phyloP scores from a whole-genome alignment of 2,329 filamentous ascomycete species.

The Dactylellina cionopaga region DNA sequence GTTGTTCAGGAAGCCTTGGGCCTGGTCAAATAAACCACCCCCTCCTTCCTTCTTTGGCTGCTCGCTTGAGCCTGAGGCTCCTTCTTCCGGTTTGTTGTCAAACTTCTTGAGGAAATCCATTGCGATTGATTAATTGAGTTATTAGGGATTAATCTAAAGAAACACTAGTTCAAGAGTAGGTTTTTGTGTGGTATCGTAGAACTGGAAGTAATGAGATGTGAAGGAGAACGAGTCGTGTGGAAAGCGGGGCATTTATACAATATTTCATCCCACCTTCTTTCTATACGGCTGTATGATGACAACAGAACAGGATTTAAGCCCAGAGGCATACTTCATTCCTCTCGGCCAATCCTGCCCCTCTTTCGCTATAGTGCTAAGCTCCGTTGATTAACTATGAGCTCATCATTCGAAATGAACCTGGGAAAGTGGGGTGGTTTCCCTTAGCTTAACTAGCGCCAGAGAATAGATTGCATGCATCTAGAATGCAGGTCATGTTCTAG shows the following conservation, averaged over 20 bases:
- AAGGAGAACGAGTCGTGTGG: neutral
- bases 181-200: neutral
- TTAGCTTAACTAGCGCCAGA: too few relatives aligned
- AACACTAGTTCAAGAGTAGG: neutral
- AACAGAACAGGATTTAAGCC: constrained; percentile 27
- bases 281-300: neutral
- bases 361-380: constrained; percentile 2
- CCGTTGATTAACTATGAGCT: constrained; percentile 24
- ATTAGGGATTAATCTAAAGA: neutral
- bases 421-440: constrained; percentile 33
- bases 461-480: constrained; percentile 1
- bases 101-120: constrained; percentile 70
- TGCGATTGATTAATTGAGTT: constrained; percentile 47
- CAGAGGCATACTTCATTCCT: constrained; percentile 2
- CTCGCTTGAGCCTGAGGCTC: constrained; percentile 46
- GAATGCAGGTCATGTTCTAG: constrained; percentile 16
- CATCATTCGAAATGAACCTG: constrained; percentile 17
- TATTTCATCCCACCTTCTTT: neutral
- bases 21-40: constrained; percentile 60
- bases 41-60: constrained; percentile 60
- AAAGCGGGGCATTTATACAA: constrained; percentile 46
- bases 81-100: constrained; percentile 61
- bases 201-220: neutral
- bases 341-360: constrained; percentile 33
- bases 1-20: constrained; percentile 66